Evolutionary conservation across 257 asterid genomes (phyloP).

Genomic region (Agastache rugosa): DNA sequence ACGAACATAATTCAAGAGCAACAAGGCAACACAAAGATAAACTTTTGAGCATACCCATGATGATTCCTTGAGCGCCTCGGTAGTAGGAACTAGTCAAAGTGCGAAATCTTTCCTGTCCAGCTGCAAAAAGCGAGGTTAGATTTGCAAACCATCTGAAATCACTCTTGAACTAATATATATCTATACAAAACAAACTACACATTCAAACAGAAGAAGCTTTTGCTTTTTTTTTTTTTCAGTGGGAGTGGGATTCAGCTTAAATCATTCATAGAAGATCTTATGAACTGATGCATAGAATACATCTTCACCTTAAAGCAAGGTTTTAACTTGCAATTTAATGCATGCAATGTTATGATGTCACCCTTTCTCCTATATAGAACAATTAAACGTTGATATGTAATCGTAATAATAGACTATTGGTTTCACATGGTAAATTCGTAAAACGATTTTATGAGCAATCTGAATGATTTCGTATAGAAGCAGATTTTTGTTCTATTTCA

Average conservation of each 20-base stretch:
- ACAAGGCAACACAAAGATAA: background rate
- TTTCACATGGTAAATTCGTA: background rate
- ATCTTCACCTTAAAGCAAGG: slow-evolving; percentile 3
- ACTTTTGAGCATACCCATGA: slow-evolving; percentile 57
- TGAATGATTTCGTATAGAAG: background rate
- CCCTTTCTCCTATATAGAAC: background rate
- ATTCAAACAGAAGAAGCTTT: background rate
- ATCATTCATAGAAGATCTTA: background rate
- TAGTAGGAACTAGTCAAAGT: slow-evolving; percentile 74
- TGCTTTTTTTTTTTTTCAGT: background rate
- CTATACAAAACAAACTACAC: background rate
- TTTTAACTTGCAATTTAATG: background rate
- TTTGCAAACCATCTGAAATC: slow-evolving; percentile 20
- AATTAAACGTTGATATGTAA: background rate
- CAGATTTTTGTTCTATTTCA: background rate
- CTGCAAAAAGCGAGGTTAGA: slow-evolving; percentile 44
- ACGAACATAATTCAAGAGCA: slow-evolving; percentile 14
- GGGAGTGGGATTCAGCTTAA: background rate
- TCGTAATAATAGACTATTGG: background rate
- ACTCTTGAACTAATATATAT: slow-evolving; percentile 14
- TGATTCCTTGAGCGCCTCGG: slow-evolving; percentile 75
- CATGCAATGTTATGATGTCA: background rate
- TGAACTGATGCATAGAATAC: background rate
- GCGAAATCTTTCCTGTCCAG: slow-evolving; percentile 78
- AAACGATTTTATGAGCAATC: background rate